Conservation (phyloP, 768 basidiomycete species). For the Porpolomopsis calyptriformis region DNA sequence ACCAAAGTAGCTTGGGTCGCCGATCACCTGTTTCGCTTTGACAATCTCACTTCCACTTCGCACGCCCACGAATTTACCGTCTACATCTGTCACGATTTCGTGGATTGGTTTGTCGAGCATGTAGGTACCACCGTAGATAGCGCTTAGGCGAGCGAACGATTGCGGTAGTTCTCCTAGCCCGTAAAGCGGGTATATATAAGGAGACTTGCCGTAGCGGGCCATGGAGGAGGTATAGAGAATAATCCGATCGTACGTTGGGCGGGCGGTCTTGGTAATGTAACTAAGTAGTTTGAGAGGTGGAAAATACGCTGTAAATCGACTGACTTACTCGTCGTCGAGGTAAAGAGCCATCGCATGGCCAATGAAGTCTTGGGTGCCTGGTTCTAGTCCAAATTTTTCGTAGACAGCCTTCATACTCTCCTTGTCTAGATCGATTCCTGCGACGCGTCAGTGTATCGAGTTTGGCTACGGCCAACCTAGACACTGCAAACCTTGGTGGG, state of each 20-base stretch:
- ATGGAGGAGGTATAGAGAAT: slow-evolving; percentile 96
- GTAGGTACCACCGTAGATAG: slow-evolving; percentile 98
- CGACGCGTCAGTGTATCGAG: slow-evolving; percentile 3
- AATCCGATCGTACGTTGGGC: slow-evolving; percentile 87
- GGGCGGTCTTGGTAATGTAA: slow-evolving; percentile 88
- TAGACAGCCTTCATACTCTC: slow-evolving; percentile 93
- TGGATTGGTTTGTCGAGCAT: slow-evolving; percentile 97
- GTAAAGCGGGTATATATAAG: slow-evolving; percentile 98
- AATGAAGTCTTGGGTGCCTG: slow-evolving; percentile 97
- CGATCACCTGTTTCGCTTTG: slow-evolving; percentile 95
- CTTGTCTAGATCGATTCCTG: slow-evolving; percentile 81
- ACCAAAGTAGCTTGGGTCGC: slow-evolving; percentile 95
- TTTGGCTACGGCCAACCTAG: background rate
- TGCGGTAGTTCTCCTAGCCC: slow-evolving; percentile 98
- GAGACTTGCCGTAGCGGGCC: slow-evolving; percentile 98
- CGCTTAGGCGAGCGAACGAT: slow-evolving; percentile 94
- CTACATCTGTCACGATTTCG: slow-evolving; percentile 73
- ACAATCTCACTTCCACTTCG: slow-evolving; percentile 83
- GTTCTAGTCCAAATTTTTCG: slow-evolving; percentile 92
- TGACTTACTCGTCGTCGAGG: slow-evolving; percentile 87
- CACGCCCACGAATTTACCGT: slow-evolving; percentile 90
- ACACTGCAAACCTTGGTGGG: slow-evolving; percentile 69
- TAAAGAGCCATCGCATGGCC: slow-evolving; percentile 99
- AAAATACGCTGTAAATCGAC: background rate
- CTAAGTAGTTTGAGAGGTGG: slow-evolving; percentile 29